Base-by-base conservation (phyloP, 225 moss, liverwort and hornwort genomes). In the Pseudisothecium myosuroides region DNA sequence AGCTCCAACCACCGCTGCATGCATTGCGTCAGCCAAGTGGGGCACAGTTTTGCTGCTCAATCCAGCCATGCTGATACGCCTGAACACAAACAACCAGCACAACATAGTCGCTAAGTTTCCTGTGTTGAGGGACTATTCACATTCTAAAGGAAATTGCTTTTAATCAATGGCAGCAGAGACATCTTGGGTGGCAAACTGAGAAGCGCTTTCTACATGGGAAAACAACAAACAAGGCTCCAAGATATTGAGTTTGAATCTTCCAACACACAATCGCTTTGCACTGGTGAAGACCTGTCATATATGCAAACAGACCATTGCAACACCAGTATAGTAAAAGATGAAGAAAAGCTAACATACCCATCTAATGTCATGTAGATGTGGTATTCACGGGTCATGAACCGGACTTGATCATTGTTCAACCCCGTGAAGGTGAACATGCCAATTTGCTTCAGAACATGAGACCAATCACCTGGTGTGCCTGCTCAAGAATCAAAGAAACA, bases 381-480 rank as follows among this genome's bases (percentile, higher is more conserved):
- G 87, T 89, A 94, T 80, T 98, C 95, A 43, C 90, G 93, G 32
- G 93, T 97, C 96, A 98, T 98, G 89, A 95, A 96, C 92, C 90
- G 91, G 80, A 97, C 98, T 94, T 98, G 97, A 14, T 92, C 89
- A 82, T 93, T 95, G 83, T 95, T 84, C 80, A 98, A 90, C 86
- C 98, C 98, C 88, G 97, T 95, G 88, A 96, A 97, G 47, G 98
- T 97, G 90, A 98, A 98, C 98, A 97, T 98, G 83, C 97, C 98
- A 90, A 97, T 97, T 88, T 98, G 98, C 82, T 98, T 97, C 88
- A 97, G 80, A 74, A 98, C 95, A 87, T 97, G 98, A 66, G 91
- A 92, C 98, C 98, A 98, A 76, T 95, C 95, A 77, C 97, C 97
- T 28, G 98, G 98, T 86, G 98, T 98, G 88, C 89, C 97, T 97